Percentiles rank a stretch among this genome's conserved stretches.
Conservation (phyloP, 768 basidiomycete species). For the Pisolithus albus region DNA sequence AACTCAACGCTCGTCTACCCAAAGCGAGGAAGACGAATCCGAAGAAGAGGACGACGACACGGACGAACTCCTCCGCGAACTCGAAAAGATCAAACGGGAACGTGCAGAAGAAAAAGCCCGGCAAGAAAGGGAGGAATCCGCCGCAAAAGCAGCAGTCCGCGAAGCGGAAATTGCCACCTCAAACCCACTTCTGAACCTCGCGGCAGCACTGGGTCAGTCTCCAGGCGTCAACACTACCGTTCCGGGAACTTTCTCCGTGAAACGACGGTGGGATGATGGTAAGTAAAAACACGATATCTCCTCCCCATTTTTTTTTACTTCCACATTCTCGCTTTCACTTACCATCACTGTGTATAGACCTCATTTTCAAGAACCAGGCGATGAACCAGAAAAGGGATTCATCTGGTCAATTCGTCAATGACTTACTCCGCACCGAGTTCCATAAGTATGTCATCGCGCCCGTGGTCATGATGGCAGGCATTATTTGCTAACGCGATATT, state of each 20-base stretch:
- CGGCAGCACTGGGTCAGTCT: conserved; percentile 78
- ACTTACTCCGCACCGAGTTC: conserved; percentile 88
- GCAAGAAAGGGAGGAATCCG: conserved; percentile 70
- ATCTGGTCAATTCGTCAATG: conserved; percentile 86
- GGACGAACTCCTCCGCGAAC: conserved; percentile 86
- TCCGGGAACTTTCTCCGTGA: conserved; percentile 84
- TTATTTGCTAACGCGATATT: conserved; percentile 2
- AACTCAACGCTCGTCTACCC: background rate
- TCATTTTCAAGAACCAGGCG: conserved; percentile 99
- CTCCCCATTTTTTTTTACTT: background rate
- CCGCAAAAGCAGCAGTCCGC: conserved; percentile 48
- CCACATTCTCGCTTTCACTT: conserved; percentile 3
- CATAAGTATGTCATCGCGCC: conserved; percentile 61
- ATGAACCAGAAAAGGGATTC: conserved; percentile 52
- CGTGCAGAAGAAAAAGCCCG: conserved; percentile 88
- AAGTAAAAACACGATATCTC: conserved; percentile 16
- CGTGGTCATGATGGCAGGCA: background rate
- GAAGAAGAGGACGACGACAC: conserved; percentile 90
- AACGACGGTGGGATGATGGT: conserved; percentile 95
- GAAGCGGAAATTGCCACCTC: conserved; percentile 81
- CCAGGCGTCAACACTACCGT: conserved; percentile 68
- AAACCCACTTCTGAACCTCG: conserved; percentile 87
- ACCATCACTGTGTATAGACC: conserved; percentile 45
- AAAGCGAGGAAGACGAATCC: conserved; percentile 41
- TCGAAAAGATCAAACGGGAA: conserved; percentile 98